phyloP scores from a whole-genome alignment of 2,329 filamentous ascomycete species.

The Claviceps sorghi region DNA sequence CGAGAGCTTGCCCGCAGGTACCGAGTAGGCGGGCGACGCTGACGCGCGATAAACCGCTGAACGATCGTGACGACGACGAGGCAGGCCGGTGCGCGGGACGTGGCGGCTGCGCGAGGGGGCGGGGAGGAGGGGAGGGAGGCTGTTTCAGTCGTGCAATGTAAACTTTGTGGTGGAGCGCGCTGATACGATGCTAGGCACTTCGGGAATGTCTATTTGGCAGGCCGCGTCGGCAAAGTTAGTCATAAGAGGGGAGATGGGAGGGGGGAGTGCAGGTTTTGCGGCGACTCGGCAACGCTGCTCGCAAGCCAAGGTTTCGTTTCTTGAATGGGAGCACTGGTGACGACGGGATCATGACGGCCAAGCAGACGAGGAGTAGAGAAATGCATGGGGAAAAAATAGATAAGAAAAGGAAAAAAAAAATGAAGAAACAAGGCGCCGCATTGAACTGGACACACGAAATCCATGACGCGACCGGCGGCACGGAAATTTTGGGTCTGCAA shows the following conservation, averaged over 20 bases:
- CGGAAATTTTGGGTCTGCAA: background rate
- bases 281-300: background rate
- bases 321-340: background rate
- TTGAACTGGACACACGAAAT: background rate
- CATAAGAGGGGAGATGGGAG: background rate
- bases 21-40: conserved; percentile 10
- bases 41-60: conserved; percentile 9
- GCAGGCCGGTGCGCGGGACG: conserved; percentile 16
- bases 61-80: conserved; percentile 10
- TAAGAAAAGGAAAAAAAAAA: too few species aligned
- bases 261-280: background rate
- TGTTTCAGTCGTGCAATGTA: conserved; percentile 13
- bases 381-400: background rate
- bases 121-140: conserved; percentile 6
- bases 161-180: conserved; percentile 10
- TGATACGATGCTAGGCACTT: conserved; percentile 18
- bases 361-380: background rate
- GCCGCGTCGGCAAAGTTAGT: background rate
- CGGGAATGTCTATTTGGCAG: conserved; percentile 12
- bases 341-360: background rate
- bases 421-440: background rate
- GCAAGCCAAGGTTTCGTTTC: background rate
- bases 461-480: background rate
- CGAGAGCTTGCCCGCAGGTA: conserved; percentile 26
- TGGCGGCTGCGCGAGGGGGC: conserved; percentile 16